Evolutionary conservation across 306 rosid genomes (phyloP), one percentile per base, ranked within the genome.

Genomic region (Cyamopsis tetragonoloba): DNA sequence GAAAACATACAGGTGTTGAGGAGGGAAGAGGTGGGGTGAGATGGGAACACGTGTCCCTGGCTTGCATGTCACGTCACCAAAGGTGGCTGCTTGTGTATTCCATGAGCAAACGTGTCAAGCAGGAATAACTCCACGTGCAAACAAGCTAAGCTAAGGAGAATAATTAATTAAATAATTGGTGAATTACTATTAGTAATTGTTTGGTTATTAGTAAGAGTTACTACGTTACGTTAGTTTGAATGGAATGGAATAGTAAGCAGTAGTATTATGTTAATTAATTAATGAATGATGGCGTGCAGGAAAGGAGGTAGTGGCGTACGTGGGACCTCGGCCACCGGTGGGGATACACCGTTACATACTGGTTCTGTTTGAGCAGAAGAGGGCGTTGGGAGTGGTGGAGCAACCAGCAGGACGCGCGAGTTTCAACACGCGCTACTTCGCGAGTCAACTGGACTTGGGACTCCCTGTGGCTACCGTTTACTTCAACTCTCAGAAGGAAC

Each of bases 401-500:
- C 87, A 89, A 57, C 96, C 96, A 0, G 20, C 80, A 0, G 44
- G 68, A 0, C 78, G 98, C 0, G 86, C 87, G 0, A 82, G 84
- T 12, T 93, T 93, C 72, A 93, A 77, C 82, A 93, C 96, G 3
- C 93, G 98, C 19, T 62, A 50, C n/a, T 93, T 93, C 1, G 83
- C 95, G 0, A 64, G 77, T 10, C 87, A 80, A 30, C 62, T 86
- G 5, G 79, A 88, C 9, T 79, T 93, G 6, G 98, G 92, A 1
- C 82, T 89, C 39, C 96, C 97, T 0, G 88, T 84, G 3, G 92
- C 97, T 1, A 89, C 97, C 0, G 88, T 87, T 19, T 93, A 89
- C 68, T 93, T 89, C 87, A 93, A 93, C 70, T 49, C 89, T 1
- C 96, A 93, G 66, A 93, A 88, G 71, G 96, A 93, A 32, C 97